Base-by-base conservation (phyloP, 176 grass and related monocot species). In the Ensete ventricosum region DNA sequence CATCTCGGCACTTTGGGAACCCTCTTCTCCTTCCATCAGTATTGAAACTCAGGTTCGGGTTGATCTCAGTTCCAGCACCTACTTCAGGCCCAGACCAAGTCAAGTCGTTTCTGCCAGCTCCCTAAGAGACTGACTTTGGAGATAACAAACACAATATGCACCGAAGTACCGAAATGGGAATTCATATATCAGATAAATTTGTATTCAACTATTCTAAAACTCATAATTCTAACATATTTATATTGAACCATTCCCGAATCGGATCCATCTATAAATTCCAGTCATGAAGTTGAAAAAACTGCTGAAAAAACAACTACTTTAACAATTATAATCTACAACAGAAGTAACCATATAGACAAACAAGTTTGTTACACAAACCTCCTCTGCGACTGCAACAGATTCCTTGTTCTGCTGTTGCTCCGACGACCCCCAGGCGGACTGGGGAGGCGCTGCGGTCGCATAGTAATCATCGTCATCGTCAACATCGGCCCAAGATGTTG, bases 401-500 rank as follows among this genome's bases (percentile, higher is more conserved):
- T 70, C 67, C 58, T 75, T 85, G 82, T 14, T 55, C 14, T 74
- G 81, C 13, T 88, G 75, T 1, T 70, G 52, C 2, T 52, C 73
- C 8, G 2, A 12, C 12, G 53, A 43, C 6, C 59, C 69, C 93
- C 93, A 93, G 25, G 88, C 81, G 10, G 90, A 76, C 48, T 82
- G 86, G 9, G 89, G 87, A 0, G 90, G 94, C 34, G 90, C 94
- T 54, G 94, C 93, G 72, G 88, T 98, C 22, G 94, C 90, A 81
- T 78, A 98, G 75, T 93, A 98, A 57, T 98, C 94, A 1, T 81
- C 67, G 64, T 97, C 93, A 24, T 97, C 94, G 24, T 98, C 94
- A 51, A 93, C 90, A 72, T 98, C 94, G 0, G 94, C 94, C 94
- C 94, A 98, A 1, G 89, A 96, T 69, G 85, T 93, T 55, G 87